These are phyloP conservation scores for Talaromyces thailandensis DNA, from an alignment of 495 filamentous ascomycete genomes.

Conservation along the genomic window DNA sequence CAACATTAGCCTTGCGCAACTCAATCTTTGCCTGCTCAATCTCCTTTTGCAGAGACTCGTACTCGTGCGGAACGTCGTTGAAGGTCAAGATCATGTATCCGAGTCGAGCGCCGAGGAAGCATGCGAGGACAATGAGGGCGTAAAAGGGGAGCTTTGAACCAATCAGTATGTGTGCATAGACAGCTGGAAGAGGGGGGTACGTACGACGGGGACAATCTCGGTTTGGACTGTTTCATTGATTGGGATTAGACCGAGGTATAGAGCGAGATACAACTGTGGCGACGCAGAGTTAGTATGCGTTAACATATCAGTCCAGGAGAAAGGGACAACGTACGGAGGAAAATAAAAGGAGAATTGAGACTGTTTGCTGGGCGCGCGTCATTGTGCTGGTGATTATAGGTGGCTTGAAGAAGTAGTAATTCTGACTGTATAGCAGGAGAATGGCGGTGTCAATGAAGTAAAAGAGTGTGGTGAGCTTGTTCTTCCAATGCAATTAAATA, in stretches of 20 bases:
- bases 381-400: constrained; percentile 35
- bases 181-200: constrained; percentile 13
- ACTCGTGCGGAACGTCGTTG: constrained; percentile 88
- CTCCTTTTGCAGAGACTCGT: constrained; percentile 74
- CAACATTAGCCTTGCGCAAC: constrained; percentile 38
- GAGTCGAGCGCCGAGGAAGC: constrained; percentile 85
- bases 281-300: constrained; percentile 8
- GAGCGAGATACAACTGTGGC: constrained; percentile 72
- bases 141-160: constrained; percentile 86
- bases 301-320: not conserved
- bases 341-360: constrained; percentile 76
- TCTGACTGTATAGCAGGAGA: not conserved
- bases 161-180: constrained; percentile 1
- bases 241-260: constrained; percentile 78
- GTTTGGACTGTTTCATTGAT: constrained; percentile 56
- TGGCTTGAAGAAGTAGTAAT: not conserved
- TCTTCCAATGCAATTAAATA: not conserved
- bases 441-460: not conserved
- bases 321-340: constrained; percentile 59
- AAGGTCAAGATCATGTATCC: constrained; percentile 91
- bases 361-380: constrained; percentile 90
- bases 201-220: constrained; percentile 45
- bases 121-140: constrained; percentile 82
- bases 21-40: constrained; percentile 43
- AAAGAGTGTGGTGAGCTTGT: not conserved